Base-by-base conservation (phyloP, 768 basidiomycete genomes). In the Gyrodon lividus region DNA sequence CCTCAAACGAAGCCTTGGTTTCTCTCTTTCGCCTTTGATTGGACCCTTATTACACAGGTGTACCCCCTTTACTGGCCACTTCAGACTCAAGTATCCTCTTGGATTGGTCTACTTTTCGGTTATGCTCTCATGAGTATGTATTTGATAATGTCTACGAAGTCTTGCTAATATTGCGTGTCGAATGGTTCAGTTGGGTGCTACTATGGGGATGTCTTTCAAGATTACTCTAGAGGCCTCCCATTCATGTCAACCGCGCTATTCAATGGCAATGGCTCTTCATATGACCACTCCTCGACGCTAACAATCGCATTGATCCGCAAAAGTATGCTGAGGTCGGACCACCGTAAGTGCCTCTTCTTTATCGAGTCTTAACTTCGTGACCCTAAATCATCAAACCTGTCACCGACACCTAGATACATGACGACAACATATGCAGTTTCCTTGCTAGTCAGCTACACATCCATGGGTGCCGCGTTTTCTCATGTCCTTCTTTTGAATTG, bases 1-100 rank as follows among this genome's bases (percentile, higher is more conserved):
- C 75, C 1, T 74, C 72, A 56, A 80, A 79, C 58, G 78, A 80
- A 60, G 78, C 12, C 70, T 79, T 13, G 78, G 78, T 4, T 80
- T 40, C 59, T 78, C 33, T 76, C 74, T 30, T 77, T 79, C 57
- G 65, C 72, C 47, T 72, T 75, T 20, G 74, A 73, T 39, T 80
- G 78, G 78, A 79, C 77, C 6, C 67, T 82, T 19, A 80, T 82
- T 54, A 76, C 75, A 1, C 80, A 82, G 59, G 80, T 79, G 4
- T 74, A 65, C 41, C 80, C 80, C 0, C 66, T 82, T 6, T 75
- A 78, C 8, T 81, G 80, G 79, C 80, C 80, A 6, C 70, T 80
- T 43, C 75, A 77, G 55, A 81, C 80, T 0, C 80, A 59, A 30
- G 75, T 70, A 6, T 22, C 49, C 30, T 45, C 37, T 47, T 45